Conservation (phyloP, 2,329 filamentous ascomycete genomes). For the Coniochaeta ligniaria region DNA sequence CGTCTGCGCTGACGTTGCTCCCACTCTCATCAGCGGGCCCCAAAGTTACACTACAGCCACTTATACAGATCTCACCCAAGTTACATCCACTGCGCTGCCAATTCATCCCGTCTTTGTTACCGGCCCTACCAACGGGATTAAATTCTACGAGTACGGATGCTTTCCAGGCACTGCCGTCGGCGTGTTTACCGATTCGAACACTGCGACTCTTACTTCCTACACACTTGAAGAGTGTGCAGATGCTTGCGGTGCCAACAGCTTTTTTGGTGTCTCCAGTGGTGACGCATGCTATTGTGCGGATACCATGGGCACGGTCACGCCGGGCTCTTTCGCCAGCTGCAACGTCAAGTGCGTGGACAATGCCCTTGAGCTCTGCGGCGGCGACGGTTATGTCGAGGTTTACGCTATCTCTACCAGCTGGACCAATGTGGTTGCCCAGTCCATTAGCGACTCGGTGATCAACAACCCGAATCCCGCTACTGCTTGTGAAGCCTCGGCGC, state of each 20-base stretch:
- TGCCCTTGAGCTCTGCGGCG: not conserved
- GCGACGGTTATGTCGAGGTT: not conserved
- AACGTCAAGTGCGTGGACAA: not conserved
- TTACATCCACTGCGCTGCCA: not conserved
- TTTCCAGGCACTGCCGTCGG: too few species aligned
- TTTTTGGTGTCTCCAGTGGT: not conserved
- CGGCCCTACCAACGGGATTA: not conserved
- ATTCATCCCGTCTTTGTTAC: not conserved
- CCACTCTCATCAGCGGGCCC: not conserved
- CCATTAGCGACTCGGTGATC: not conserved
- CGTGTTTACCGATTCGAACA: not conserved
- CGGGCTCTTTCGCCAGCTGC: not conserved
- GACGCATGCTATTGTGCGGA: not conserved
- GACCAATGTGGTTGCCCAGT: not conserved
- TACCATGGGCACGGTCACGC: not conserved
- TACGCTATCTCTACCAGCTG: not conserved
- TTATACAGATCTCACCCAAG: not conserved
- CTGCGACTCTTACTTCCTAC: not conserved
- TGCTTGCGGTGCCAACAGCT: not conserved
- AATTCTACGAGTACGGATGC: not conserved
- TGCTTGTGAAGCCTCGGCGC: not conserved
- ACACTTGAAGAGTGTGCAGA: not conserved
- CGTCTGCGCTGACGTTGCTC: constrained; percentile 12
- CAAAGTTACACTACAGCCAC: not conserved
- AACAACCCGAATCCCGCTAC: not conserved